A percentile compares a stretch with the other conserved stretches of the same genome.
Conservation (phyloP, 2,329 filamentous ascomycete species). For the Nothopassalora personata region DNA sequence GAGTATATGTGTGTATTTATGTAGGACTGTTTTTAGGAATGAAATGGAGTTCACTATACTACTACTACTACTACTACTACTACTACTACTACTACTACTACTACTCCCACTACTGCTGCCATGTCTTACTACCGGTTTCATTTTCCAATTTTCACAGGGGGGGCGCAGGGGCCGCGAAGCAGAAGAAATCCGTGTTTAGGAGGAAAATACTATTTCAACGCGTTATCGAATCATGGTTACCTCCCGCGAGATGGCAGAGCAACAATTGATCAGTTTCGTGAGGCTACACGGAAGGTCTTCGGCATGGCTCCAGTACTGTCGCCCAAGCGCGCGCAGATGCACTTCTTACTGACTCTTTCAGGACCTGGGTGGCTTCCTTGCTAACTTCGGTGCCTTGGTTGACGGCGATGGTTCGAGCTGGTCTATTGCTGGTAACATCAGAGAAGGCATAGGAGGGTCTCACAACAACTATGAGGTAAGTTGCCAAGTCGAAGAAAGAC, state of each 20-base stretch:
- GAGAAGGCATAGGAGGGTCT: background rate
- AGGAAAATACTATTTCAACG: slow-evolving; percentile 32
- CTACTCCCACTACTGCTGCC: no score
- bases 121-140: no score
- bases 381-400: slow-evolving; percentile 24
- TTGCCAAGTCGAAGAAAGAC: background rate
- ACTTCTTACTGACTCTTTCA: background rate
- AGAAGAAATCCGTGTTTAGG: slow-evolving; percentile 13
- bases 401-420: slow-evolving; percentile 21
- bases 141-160: no score
- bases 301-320: background rate
- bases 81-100: no score
- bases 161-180: no score
- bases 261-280: slow-evolving; percentile 30
- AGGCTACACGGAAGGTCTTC: slow-evolving; percentile 14
- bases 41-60: no score
- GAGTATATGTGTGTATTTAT: no score
- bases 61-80: no score
- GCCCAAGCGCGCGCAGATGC: no score
- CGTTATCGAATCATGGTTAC: slow-evolving; percentile 26
- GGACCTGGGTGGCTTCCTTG: slow-evolving; percentile 24
- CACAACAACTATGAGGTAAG: slow-evolving; percentile 2
- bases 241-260: slow-evolving; percentile 29
- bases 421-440: slow-evolving; percentile 18
- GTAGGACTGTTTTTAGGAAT: no score